Evolutionary conservation across 805 yeast genomes (phyloP).

Genomic region (Debaryomyces castellii): DNA sequence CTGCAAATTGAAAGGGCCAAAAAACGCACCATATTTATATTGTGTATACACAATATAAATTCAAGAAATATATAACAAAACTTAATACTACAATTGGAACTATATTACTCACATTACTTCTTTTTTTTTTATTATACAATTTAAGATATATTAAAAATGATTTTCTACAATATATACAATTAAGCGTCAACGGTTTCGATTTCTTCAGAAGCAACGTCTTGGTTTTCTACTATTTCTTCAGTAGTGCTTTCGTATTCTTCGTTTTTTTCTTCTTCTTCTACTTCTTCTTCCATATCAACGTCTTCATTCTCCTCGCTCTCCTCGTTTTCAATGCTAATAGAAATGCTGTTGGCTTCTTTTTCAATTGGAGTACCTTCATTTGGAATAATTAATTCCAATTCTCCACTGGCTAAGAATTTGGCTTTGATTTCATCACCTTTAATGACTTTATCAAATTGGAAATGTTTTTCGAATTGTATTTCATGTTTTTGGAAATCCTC

Average conservation of each 20-base stretch:
- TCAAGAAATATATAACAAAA: too few relatives aligned
- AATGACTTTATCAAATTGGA: slow-evolving; percentile 39
- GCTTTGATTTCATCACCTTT: slow-evolving; percentile 39
- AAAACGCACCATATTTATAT: too few relatives aligned
- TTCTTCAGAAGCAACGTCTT: not conserved
- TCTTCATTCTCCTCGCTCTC: slow-evolving; percentile 11
- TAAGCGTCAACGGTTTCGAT: not conserved
- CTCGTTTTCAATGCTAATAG: slow-evolving; percentile 23
- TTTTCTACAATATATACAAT: not conserved
- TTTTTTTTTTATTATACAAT: not conserved
- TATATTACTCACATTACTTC: not conserved
- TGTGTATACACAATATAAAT: too few relatives aligned
- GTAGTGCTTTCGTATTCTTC: slow-evolving; percentile 11
- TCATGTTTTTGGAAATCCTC: slow-evolving; percentile 39
- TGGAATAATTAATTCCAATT: slow-evolving; percentile 43
- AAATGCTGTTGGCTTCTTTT: slow-evolving; percentile 19
- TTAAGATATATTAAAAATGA: not conserved
- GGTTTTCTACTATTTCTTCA: slow-evolving; percentile 5
- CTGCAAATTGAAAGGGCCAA: not conserved
- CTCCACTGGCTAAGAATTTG: slow-evolving; percentile 35
- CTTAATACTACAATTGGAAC: too few relatives aligned
- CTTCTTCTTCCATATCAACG: slow-evolving; percentile 5
- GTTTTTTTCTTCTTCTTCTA: slow-evolving; percentile 4
- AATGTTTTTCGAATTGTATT: slow-evolving; percentile 42
- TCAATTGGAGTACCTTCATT: slow-evolving; percentile 17